Percentiles rank a stretch among this genome's conserved stretches.
Conservation (phyloP, 192 early-diverging fungal genomes). For the Gigaspora rosea region DNA sequence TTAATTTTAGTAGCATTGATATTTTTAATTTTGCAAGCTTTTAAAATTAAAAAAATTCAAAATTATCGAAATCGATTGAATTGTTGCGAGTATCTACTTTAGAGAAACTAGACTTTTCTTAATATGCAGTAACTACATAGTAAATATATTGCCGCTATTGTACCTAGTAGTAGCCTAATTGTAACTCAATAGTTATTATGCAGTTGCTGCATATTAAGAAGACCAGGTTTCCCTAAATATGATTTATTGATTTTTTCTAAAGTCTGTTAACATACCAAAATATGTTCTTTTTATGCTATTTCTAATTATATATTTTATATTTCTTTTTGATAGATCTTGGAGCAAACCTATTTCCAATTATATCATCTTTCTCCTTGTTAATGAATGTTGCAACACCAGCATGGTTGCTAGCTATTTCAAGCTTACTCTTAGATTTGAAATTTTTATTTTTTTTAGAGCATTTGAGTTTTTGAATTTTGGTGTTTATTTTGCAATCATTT, state of each 20-base stretch:
- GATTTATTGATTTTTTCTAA: neutral
- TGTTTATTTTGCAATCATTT: constrained; percentile 16
- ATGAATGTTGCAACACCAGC: neutral
- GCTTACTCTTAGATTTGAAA: neutral
- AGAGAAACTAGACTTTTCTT: too few species aligned
- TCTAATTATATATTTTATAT: too few species aligned
- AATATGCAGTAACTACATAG: too few species aligned
- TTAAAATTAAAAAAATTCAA: too few species aligned
- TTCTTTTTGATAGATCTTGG: neutral
- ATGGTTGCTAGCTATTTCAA: neutral
- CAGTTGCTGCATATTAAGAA: too few species aligned
- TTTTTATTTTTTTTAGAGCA: neutral
- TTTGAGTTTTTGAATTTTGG: neutral
- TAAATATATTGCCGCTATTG: too few species aligned
- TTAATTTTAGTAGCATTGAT: too few species aligned
- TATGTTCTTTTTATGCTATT: neutral
- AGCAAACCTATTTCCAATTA: neutral
- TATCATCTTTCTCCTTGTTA: neutral
- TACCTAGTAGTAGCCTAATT: too few species aligned
- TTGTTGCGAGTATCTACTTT: too few species aligned
- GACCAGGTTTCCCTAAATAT: neutral
- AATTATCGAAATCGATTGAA: too few species aligned
- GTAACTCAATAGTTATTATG: too few species aligned
- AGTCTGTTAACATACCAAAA: neutral
- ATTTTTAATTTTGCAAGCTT: too few species aligned